Evolutionary conservation across 768 basidiomycete species (phyloP).

Genomic region (Pleurotus giganteus): DNA sequence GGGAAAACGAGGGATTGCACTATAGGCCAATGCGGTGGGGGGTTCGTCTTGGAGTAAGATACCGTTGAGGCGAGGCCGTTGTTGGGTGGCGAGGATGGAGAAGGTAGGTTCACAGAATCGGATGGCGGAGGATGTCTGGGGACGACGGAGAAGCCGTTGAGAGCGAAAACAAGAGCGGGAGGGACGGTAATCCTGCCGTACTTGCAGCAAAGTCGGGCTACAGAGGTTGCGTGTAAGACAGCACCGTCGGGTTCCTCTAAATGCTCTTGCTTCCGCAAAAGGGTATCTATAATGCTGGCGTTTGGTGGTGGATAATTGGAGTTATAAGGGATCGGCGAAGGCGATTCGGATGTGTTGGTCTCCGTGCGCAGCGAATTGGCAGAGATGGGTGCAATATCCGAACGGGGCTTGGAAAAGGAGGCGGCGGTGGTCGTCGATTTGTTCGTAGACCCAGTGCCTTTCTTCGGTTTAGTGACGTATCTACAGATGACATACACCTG

Average conservation of each 20-base stretch:
- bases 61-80: conserved; percentile 3
- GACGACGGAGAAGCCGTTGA: conserved; percentile 51
- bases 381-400: conserved; percentile 2
- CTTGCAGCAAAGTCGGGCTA: conserved; percentile 71
- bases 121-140: conserved; percentile 16
- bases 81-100: conserved; percentile 6
- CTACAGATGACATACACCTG: conserved; percentile 65
- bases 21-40: conserved; percentile 47
- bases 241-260: conserved; percentile 52
- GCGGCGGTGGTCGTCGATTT: conserved; percentile 2
- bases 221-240: conserved; percentile 56
- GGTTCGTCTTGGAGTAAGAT: conserved; percentile 37
- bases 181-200: conserved; percentile 70
- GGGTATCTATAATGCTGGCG: conserved; percentile 28
- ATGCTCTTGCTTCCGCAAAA: conserved; percentile 27
- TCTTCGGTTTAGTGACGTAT: conserved; percentile 53
- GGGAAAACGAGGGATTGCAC: conserved; percentile 36
- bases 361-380: not conserved
- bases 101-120: conserved; percentile 14
- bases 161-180: conserved; percentile 57
- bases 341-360: not conserved
- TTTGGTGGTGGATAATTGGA: conserved; percentile 14
- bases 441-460: conserved; percentile 21
- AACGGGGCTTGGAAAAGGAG: not conserved
- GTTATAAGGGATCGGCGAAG: conserved; percentile 9